These are phyloP conservation scores for Podospora tetraspora DNA, from an alignment of 495 filamentous ascomycete genomes.

Conservation along the genomic window DNA sequence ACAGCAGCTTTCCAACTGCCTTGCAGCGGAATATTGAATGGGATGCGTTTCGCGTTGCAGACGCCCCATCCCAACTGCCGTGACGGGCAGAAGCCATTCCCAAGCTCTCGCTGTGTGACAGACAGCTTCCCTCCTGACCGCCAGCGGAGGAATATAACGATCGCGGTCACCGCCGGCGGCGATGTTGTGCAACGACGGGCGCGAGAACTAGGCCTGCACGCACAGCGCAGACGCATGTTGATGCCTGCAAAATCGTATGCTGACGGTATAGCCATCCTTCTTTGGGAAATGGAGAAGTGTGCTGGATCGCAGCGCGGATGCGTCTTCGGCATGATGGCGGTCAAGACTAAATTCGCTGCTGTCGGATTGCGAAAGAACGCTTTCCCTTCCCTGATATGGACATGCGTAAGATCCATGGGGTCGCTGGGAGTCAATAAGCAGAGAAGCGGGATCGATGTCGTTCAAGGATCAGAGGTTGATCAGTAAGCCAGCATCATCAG, in stretches of 20 bases:
- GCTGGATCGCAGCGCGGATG: background rate
- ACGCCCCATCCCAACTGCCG: background rate
- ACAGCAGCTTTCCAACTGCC: background rate
- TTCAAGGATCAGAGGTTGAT: background rate
- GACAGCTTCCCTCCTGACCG: background rate
- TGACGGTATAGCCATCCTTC: background rate
- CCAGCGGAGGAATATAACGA: slow-evolving; percentile 2
- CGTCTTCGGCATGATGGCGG: background rate
- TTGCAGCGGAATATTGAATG: slow-evolving; percentile 6
- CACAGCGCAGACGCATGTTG: background rate
- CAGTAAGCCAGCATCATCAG: background rate
- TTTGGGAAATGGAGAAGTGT: background rate
- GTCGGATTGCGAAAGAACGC: no score
- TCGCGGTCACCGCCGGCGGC: background rate
- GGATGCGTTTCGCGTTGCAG: background rate
- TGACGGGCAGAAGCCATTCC: background rate
- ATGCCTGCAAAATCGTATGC: background rate
- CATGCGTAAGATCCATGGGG: background rate
- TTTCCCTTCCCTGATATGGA: background rate
- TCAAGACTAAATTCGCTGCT: background rate
- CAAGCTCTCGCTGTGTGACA: background rate
- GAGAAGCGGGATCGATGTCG: background rate
- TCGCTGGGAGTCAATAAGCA: background rate
- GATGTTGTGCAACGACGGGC: background rate
- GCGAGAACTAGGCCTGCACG: background rate